phyloP scores from a whole-genome alignment of 2,329 filamentous ascomycete species.

The Aspergillus niger region DNA sequence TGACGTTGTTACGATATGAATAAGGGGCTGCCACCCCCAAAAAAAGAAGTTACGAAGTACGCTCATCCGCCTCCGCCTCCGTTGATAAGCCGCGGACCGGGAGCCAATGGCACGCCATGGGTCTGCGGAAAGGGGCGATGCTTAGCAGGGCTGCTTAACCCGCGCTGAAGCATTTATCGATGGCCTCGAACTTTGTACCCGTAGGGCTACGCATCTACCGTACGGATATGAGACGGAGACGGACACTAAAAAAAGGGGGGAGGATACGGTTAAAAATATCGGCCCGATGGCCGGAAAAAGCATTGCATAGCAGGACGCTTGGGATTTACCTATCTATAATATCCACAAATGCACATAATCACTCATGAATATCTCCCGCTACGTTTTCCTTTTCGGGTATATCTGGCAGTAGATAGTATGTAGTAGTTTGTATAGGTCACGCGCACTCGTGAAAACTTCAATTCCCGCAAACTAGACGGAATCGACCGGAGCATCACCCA shows the following conservation, averaged over 20 bases:
- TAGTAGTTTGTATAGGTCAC: background rate
- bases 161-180: background rate
- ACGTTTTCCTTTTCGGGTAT: background rate
- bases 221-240: background rate
- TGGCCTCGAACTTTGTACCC: background rate
- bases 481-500: background rate
- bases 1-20: constrained; percentile 10
- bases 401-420: background rate
- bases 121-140: background rate
- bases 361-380: background rate
- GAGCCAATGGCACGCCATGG: background rate
- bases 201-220: background rate
- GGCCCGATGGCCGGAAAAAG: background rate
- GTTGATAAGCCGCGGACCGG: background rate
- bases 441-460: background rate
- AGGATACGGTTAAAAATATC: background rate
- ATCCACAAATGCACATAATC: background rate
- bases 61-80: background rate
- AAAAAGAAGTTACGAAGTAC: constrained; percentile 6
- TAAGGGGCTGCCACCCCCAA: constrained; percentile 3
- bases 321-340: background rate
- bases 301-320: background rate
- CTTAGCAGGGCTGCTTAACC: background rate
- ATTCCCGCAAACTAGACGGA: background rate
- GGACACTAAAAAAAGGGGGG: background rate